Evolutionary conservation across 1,139 yeast species (phyloP).

Genomic region (Nematodospora anomalae): DNA sequence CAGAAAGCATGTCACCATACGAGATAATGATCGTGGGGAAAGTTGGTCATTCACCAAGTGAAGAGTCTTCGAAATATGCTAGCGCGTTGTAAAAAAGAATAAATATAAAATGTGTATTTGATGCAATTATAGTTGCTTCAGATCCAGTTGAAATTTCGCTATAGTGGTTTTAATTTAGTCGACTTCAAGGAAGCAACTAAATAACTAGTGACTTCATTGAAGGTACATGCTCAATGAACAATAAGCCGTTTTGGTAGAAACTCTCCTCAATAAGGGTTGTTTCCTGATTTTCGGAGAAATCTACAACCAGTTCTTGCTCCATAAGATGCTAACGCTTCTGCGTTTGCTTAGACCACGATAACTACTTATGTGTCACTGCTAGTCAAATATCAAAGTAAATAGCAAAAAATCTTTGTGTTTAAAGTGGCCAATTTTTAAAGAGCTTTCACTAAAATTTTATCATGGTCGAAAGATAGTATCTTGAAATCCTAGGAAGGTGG

Average conservation of each 20-base stretch:
- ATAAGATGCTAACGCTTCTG: no score
- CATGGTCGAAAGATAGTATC: conserved; percentile 10
- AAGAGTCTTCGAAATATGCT: conserved; percentile 46
- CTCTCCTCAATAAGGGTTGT: no score
- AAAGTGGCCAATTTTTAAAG: no score
- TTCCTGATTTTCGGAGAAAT: no score
- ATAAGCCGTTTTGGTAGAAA: no score
- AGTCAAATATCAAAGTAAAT: no score
- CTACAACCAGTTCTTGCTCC: no score
- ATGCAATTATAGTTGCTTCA: conserved; percentile 46
- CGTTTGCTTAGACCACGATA: no score
- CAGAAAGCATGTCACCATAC: conserved; percentile 45
- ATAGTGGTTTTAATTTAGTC: conserved; percentile 33
- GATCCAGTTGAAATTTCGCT: conserved; percentile 33
- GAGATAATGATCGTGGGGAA: conserved; percentile 62
- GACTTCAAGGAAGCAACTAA: conserved; percentile 47
- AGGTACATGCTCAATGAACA: no score
- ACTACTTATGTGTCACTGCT: no score
- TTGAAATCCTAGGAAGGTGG: conserved; percentile 42
- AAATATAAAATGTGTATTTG: conserved; percentile 53
- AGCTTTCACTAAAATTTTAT: no score
- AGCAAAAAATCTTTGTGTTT: no score
- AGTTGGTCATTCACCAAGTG: conserved; percentile 44
- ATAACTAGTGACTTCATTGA: conserved; percentile 38
- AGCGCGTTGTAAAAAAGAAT: conserved; percentile 51